These are phyloP conservation scores for Yamadazyma atmosphaerica DNA, from an alignment of 1,139 yeast genomes.

Conservation along the genomic window DNA sequence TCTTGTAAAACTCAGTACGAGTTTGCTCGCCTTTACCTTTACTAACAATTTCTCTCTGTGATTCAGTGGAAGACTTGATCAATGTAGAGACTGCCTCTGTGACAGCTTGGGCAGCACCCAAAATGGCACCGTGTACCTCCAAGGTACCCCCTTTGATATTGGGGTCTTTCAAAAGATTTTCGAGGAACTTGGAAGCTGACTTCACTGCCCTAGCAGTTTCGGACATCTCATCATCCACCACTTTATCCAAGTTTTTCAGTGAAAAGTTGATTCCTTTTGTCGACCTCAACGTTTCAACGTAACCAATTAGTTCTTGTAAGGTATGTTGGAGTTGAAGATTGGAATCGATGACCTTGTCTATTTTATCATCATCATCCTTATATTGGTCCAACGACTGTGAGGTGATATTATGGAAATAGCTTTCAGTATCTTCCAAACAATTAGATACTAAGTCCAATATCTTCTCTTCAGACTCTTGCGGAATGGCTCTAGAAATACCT, in stretches of 20 bases:
- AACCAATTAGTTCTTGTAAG: constrained; percentile 57
- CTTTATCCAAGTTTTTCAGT: constrained; percentile 62
- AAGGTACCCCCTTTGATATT: constrained; percentile 58
- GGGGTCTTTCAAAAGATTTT: constrained; percentile 55
- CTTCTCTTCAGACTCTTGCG: constrained; percentile 54
- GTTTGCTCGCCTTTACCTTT: constrained; percentile 68
- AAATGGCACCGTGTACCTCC: constrained; percentile 75
- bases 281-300: constrained; percentile 56
- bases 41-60: constrained; percentile 80
- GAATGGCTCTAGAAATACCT: constrained; percentile 61
- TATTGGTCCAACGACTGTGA: constrained; percentile 52
- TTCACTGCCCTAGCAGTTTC: constrained; percentile 71
- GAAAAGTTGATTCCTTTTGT: constrained; percentile 41
- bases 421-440: constrained; percentile 61
- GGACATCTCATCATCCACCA: constrained; percentile 72
- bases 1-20: constrained; percentile 77
- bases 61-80: constrained; percentile 75
- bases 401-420: constrained; percentile 60
- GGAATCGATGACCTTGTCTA: constrained; percentile 74
- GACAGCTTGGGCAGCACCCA: constrained; percentile 78
- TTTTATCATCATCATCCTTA: constrained; percentile 62
- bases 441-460: constrained; percentile 52
- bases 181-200: constrained; percentile 63
- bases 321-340: constrained; percentile 73
- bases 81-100: constrained; percentile 76